Percentiles rank a stretch among this genome's conserved stretches.
phyloP scores from a whole-genome alignment of 2,329 filamentous ascomycete species.

The Aspergillus sp. region DNA sequence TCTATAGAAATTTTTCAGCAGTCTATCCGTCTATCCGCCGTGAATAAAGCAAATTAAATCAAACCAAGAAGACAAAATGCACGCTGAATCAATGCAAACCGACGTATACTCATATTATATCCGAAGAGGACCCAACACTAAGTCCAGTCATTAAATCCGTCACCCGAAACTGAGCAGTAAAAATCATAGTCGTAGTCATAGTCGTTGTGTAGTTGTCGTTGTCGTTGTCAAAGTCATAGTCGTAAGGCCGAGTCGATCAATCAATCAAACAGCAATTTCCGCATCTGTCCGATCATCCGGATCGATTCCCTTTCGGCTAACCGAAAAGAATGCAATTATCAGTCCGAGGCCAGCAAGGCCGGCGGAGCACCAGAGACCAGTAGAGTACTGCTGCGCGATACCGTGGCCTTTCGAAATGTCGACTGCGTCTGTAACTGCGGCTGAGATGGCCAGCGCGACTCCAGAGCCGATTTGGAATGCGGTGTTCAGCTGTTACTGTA shows the following conservation, averaged over 20 bases:
- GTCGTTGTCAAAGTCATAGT: no score
- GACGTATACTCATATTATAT: background rate
- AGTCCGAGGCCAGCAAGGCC: constrained; percentile 35
- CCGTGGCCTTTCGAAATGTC: constrained; percentile 31
- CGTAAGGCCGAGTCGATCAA: no score
- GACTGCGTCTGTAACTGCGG: constrained; percentile 33
- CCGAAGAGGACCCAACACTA: background rate
- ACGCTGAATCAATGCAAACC: background rate
- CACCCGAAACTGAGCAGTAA: no score
- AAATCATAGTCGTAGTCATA: no score
- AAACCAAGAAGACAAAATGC: background rate
- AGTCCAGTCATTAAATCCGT: background rate
- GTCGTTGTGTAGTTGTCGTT: no score
- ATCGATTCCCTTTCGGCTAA: constrained; percentile 2
- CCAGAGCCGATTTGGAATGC: constrained; percentile 41
- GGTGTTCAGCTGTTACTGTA: constrained; percentile 26
- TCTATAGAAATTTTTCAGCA: background rate
- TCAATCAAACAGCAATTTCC: constrained; percentile 1
- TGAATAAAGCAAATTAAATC: background rate
- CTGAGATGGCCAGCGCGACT: constrained; percentile 34
- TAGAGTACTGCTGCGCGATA: constrained; percentile 31
- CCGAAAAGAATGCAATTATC: constrained; percentile 10
- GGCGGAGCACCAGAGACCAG: constrained; percentile 38
- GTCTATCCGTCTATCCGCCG: background rate
- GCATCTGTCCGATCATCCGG: background rate